Evolutionary conservation across 129 eudicot species (phyloP), one percentile per base, ranked within the genome.

Genomic region (Centaurea solstitialis): DNA sequence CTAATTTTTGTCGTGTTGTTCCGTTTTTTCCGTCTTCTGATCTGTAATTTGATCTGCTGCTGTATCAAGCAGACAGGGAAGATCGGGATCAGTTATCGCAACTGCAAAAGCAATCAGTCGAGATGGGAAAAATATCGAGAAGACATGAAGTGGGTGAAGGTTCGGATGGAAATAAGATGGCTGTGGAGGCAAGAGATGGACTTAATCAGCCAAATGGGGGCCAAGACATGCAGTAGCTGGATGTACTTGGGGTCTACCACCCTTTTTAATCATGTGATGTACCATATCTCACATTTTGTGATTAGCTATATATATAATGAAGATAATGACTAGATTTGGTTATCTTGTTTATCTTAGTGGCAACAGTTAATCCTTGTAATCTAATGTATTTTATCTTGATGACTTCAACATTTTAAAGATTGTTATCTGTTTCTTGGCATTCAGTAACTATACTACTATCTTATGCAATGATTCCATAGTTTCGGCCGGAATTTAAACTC

Each of bases 141-240:
- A 89, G 82, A 87, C 82, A 81, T 81, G 88, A 80, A 57, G 83
- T 79, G 30, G 76, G 65, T 20, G 90, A 84, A 21, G 86, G 85
- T 87, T 74, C 77, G 2, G 79, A 74, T 77, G 88, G 75, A 22
- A 76, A 83, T 79, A 82, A 76, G 78, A 75, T 68, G 78, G 85
- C 64, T 15, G 59, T 37, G 24, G 67, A 77, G 38, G 68, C 73
- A 61, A 78, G 45, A 45, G 45, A 20, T 15, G 75, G 47, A 65
- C 76, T 81, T 17, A 62, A 82, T 73, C 84, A 79, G 78, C 74
- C 80, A 73, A 85, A 40, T 53, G 80, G 35, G 17, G 82, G 71
- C 33, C 81, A 81, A 53, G 62, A 50, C 13, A 73, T 76, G 81
- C 75, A 33, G 38, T 80, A 80, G 78, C 28, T 38, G 73, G 33